Evolutionary conservation across 2,329 filamentous ascomycete genomes (phyloP).

Genomic region (Neofusicoccum laricinum): DNA sequence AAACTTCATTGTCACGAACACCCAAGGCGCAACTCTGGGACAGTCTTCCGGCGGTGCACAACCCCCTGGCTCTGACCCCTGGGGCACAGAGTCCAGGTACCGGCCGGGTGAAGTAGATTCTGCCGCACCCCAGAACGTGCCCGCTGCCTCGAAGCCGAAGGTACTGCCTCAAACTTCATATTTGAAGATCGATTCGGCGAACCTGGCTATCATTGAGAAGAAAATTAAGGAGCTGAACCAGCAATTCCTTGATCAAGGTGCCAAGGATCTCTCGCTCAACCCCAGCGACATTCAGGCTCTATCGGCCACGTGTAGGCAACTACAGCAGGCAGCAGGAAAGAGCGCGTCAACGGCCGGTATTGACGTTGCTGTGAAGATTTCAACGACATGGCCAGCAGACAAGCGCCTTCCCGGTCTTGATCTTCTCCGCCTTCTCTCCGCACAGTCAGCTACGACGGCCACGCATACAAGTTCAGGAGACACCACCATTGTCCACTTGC

Average conservation of each 20-base stretch:
- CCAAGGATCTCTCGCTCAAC: constrained; percentile 72
- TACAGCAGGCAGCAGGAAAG: constrained; percentile 51
- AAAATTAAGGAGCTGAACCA: constrained; percentile 76
- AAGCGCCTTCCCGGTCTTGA: constrained; percentile 83
- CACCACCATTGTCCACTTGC: constrained; percentile 57
- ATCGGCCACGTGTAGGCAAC: constrained; percentile 56
- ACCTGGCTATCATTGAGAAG: constrained; percentile 67
- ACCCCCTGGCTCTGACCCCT: constrained; percentile 63
- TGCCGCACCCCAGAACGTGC: constrained; percentile 31
- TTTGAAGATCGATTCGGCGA: constrained; percentile 72
- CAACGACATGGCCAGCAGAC: constrained; percentile 74
- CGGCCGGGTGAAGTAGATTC: constrained; percentile 63
- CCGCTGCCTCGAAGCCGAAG: constrained; percentile 48
- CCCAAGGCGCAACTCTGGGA: constrained; percentile 80
- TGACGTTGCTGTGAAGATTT: constrained; percentile 66
- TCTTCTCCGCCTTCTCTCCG: constrained; percentile 77
- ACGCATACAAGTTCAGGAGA: constrained; percentile 53
- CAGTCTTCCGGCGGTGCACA: constrained; percentile 48
- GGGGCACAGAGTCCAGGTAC: constrained; percentile 75
- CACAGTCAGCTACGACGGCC: constrained; percentile 64
- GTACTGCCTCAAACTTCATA: constrained; percentile 77
- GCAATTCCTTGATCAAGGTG: constrained; percentile 65
- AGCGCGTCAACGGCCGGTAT: constrained; percentile 47
- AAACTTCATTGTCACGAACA: constrained; percentile 88
- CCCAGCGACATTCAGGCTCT: constrained; percentile 67